Conservation (phyloP, 2,329 filamentous ascomycete species). For the Knoxdaviesia proteae region DNA sequence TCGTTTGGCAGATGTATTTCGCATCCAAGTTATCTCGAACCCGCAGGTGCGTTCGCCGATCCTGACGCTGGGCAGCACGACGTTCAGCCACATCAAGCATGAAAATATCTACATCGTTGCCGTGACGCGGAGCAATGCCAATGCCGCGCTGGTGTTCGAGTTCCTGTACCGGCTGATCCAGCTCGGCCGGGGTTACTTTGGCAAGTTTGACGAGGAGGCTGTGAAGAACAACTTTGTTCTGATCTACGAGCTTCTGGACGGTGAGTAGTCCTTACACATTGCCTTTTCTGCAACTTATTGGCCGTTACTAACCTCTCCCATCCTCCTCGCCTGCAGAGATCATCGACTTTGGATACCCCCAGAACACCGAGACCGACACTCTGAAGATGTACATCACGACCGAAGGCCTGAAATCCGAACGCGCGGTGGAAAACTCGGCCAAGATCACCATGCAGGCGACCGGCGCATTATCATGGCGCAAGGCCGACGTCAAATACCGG, state of each 20-base stretch:
- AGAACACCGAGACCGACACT: constrained; percentile 96
- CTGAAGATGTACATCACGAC: constrained; percentile 99
- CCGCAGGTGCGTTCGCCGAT: constrained; percentile 94
- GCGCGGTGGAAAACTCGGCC: constrained; percentile 73
- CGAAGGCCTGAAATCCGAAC: constrained; percentile 87
- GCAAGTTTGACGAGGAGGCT: constrained; percentile 96
- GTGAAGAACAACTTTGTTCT: constrained; percentile 99
- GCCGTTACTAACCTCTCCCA: neutral
- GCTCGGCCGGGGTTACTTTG: constrained; percentile 89
- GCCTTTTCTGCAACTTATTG: too few species aligned
- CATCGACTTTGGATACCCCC: constrained; percentile 94
- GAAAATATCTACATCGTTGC: constrained; percentile 98
- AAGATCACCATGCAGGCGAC: constrained; percentile 99
- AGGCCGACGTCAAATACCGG: constrained; percentile 93
- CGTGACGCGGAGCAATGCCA: constrained; percentile 97
- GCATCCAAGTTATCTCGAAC: constrained; percentile 98
- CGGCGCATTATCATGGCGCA: constrained; percentile 87
- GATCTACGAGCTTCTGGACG: constrained; percentile 90
- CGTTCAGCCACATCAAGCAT: constrained; percentile 98
- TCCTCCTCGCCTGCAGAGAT: constrained; percentile 45
- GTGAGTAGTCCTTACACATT: constrained; percentile 21
- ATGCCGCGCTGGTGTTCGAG: constrained; percentile 93
- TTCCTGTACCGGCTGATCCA: constrained; percentile 85
- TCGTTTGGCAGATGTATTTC: constrained; percentile 93
- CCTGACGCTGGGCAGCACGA: constrained; percentile 88